These are phyloP conservation scores for Ricinus communis DNA, from an alignment of 345 rosid species.

Conservation along the genomic window DNA sequence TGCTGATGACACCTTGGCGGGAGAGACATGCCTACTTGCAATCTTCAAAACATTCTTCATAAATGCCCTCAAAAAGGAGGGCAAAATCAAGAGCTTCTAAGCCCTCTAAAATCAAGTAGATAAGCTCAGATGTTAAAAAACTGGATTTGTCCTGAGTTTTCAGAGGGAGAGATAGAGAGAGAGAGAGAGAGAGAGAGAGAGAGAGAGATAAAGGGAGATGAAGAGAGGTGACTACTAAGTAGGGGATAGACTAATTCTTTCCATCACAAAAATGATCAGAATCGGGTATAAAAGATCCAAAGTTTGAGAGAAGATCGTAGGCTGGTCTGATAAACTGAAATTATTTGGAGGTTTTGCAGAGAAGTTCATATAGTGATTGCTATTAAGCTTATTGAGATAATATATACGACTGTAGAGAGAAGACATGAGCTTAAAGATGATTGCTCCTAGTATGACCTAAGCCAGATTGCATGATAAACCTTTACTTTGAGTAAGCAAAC, in stretches of 20 bases:
- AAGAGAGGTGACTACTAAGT: slow-evolving; percentile 1
- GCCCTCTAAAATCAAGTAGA: slow-evolving; percentile 13
- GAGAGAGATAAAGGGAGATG: neutral
- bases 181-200: neutral
- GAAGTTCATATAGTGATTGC: slow-evolving; percentile 11
- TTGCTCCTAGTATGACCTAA: slow-evolving; percentile 28
- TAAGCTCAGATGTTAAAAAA: slow-evolving; percentile 10
- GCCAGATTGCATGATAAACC: slow-evolving; percentile 28
- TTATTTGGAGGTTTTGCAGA: slow-evolving; percentile 28
- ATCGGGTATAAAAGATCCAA: slow-evolving; percentile 14
- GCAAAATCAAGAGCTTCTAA: neutral
- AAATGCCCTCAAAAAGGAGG: neutral
- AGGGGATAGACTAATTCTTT: slow-evolving; percentile 15
- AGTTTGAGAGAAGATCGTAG: slow-evolving; percentile 13
- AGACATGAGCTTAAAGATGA: slow-evolving; percentile 3
- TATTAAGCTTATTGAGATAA: slow-evolving; percentile 29
- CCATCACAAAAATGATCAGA: slow-evolving; percentile 12
- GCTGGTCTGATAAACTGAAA: slow-evolving; percentile 21
- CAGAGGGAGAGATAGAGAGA: neutral
- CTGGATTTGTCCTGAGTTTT: slow-evolving; percentile 11
- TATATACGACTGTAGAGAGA: neutral
- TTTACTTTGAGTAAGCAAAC: slow-evolving; percentile 17
- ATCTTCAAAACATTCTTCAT: slow-evolving; percentile 2
- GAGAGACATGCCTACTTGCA: slow-evolving; percentile 13
- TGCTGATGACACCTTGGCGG: slow-evolving; percentile 1